phyloP scores from a whole-genome alignment of 148 eudicot genomes.

The Simmondsia chinensis region DNA sequence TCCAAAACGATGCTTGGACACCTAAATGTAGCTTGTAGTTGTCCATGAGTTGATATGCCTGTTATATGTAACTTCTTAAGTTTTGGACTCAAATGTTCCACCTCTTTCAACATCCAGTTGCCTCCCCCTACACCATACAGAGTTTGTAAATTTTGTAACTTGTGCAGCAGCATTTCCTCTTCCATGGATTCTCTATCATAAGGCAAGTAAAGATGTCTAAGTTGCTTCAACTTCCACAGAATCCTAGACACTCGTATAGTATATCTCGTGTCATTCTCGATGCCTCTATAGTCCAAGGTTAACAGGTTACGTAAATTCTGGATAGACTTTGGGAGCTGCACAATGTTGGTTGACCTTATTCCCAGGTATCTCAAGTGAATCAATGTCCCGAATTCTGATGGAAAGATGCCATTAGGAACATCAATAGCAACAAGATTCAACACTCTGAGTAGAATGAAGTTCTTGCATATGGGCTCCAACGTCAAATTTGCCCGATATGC shows the following conservation, averaged over 20 bases:
- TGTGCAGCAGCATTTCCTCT: not conserved
- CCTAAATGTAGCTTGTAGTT: not conserved
- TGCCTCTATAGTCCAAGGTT: not conserved
- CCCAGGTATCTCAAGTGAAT: constrained; percentile 7
- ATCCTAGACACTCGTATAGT: not conserved
- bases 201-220: not conserved
- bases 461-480: not conserved
- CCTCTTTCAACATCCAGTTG: not conserved
- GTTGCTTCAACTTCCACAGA: not conserved
- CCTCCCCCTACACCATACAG: not conserved
- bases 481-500: not conserved
- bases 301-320: not conserved
- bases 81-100: not conserved
- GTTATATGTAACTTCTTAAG: not conserved
- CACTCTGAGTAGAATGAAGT: constrained; percentile 7
- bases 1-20: not conserved
- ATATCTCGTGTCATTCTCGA: not conserved
- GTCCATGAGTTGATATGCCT: not conserved
- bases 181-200: not conserved
- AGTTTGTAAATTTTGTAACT: not conserved
- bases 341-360: not conserved
- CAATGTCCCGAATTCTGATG: constrained; percentile 5
- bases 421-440: not conserved
- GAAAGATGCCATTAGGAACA: not conserved
- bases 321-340: not conserved